Conservation (phyloP, 2,329 filamentous ascomycete species). For the Paecilomyces niveus region DNA sequence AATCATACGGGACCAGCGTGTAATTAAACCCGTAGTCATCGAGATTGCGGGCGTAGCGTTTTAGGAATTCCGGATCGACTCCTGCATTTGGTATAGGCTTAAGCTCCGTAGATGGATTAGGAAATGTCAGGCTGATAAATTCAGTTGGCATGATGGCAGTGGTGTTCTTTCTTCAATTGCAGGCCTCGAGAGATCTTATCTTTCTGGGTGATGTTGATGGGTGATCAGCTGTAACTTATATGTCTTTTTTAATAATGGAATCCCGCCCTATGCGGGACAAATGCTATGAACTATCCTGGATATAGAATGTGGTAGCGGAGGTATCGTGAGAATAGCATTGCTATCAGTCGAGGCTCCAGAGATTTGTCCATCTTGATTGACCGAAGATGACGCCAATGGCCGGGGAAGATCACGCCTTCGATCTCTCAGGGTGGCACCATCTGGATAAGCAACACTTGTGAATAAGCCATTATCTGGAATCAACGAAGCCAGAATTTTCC, state of each 20-base stretch:
- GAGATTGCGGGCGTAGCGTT: conserved; percentile 50
- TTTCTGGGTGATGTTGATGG: not conserved
- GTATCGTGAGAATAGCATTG: not conserved
- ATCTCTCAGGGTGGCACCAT: not conserved
- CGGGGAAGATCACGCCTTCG: not conserved
- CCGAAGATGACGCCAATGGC: not conserved
- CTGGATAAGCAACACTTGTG: not conserved
- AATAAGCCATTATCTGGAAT: not conserved
- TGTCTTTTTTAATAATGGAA: not conserved
- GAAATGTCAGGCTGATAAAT: conserved; percentile 54
- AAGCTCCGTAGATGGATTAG: conserved; percentile 52
- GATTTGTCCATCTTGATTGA: not conserved
- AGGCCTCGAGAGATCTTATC: not conserved
- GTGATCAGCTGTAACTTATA: not conserved
- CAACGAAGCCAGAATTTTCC: not conserved
- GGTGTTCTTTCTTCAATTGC: not conserved
- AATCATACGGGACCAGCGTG: conserved; percentile 55
- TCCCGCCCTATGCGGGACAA: not conserved
- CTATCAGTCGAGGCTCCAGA: not conserved
- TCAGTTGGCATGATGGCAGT: conserved; percentile 30
- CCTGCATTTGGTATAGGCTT: conserved; percentile 45
- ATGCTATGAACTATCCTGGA: not conserved
- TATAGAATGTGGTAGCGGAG: not conserved
- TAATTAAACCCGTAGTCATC: conserved; percentile 58
- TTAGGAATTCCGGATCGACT: conserved; percentile 50